Evolutionary conservation across 1,284 basidiomycete species (phyloP), one percentile per base, ranked within the genome.

Genomic region (Amylostereum areolatum): DNA sequence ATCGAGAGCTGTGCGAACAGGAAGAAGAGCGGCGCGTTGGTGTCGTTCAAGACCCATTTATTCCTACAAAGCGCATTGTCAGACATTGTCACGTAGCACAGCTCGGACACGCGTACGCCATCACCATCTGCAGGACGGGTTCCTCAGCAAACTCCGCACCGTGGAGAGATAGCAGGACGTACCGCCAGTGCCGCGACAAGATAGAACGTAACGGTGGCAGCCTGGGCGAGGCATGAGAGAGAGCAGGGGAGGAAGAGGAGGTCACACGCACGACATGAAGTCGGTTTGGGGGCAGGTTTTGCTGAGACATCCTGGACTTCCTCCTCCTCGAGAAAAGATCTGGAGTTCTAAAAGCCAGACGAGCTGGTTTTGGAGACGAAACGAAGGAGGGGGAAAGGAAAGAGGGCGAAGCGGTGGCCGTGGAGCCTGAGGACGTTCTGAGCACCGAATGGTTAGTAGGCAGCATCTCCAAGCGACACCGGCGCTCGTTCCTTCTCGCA

Each of bases 111-210:
- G 72, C 74, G 59, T 71, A 88, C 82, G 83, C 86, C 76, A 88
- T 82, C 54, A 89, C 83, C 87, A 89, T 89, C 85, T 89, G 31
- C 3, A 31, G 42, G 51, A 43, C n/a, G n/a, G n/a, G n/a, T n/a
- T n/a, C n/a, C n/a, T n/a, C n/a, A n/a, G n/a, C n/a, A n/a, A n/a
- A n/a, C n/a, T n/a, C n/a, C n/a, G n/a, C n/a, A n/a, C n/a, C n/a
- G n/a, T n/a, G n/a, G n/a, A n/a, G n/a, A 24, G 6, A 40, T 34
- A 6, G 45, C 12, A 39, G 18, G 9, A 80, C 88, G 59, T 68
- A 92, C 89, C 60, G 87, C 76, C 46, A 92, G 67, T 25, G 89
- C 88, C 48, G 88, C 87, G n/a, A 89, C 77, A 42, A 91, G 74
- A 61, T 91, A 91, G 67, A 91, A 91, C 29, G 73, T 63, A 7